Conservation (phyloP, 768 basidiomycete species). For the Pulveroboletus sp. region DNA sequence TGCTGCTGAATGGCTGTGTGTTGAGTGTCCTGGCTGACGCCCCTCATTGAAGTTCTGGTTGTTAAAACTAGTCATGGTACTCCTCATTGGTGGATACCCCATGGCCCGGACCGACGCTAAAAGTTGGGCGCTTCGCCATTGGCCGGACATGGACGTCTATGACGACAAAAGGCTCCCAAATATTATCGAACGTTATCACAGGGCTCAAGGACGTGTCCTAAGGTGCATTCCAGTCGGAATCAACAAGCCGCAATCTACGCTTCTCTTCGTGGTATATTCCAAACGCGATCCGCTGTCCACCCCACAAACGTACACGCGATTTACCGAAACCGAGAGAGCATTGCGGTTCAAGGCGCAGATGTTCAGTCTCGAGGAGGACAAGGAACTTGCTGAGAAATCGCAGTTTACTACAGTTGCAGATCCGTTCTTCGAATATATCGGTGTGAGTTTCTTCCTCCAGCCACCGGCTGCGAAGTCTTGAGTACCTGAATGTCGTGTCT, state of each 20-base stretch:
- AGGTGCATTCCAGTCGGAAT: neutral
- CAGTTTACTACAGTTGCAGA: neutral
- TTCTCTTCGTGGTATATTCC: neutral
- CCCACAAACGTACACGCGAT: neutral
- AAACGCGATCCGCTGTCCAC: conserved; percentile 1
- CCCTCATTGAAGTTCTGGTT: too few species aligned
- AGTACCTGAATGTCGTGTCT: too few species aligned
- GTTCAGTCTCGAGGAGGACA: conserved; percentile 2
- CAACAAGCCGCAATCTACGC: neutral
- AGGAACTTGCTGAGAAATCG: neutral
- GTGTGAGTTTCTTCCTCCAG: neutral
- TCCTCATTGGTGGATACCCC: neutral
- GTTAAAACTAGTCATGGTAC: neutral
- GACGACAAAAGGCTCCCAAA: neutral
- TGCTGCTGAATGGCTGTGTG: too few species aligned
- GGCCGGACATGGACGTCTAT: conserved; percentile 8
- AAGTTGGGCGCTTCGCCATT: conserved; percentile 4
- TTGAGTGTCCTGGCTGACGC: too few species aligned
- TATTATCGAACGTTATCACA: neutral
- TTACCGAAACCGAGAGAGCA: neutral
- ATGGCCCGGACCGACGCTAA: neutral
- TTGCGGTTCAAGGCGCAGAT: neutral
- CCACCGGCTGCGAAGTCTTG: too few species aligned
- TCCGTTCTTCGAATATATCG: neutral
- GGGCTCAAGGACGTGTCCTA: neutral